These are phyloP conservation scores for Spathaspora sp. DNA, from an alignment of 1,139 yeast genomes.

Conservation along the genomic window DNA sequence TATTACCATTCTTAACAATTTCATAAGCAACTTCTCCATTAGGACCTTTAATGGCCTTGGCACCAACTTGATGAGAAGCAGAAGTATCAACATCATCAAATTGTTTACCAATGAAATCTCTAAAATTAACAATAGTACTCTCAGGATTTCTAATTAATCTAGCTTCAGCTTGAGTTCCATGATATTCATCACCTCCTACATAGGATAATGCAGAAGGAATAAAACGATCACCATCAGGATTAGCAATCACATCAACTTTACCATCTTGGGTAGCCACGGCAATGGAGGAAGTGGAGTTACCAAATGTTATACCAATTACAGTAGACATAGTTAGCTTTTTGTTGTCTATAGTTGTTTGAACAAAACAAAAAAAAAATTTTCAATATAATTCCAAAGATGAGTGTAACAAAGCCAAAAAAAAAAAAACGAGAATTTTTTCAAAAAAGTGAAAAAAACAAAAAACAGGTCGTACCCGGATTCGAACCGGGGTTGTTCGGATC, in stretches of 20 bases:
- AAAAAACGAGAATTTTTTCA: too few species aligned
- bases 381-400: neutral
- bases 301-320: conserved; percentile 93
- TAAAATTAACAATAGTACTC: conserved; percentile 86
- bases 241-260: conserved; percentile 94
- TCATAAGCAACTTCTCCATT: conserved; percentile 73
- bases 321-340: conserved; percentile 31
- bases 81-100: conserved; percentile 73
- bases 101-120: conserved; percentile 84
- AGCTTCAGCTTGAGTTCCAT: conserved; percentile 93
- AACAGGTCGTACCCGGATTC: conserved; percentile 90
- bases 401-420: neutral
- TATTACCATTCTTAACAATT: conserved; percentile 48
- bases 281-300: conserved; percentile 93
- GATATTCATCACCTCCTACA: conserved; percentile 93
- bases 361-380: conserved; percentile 2
- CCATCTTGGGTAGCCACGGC: conserved; percentile 89
- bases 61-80: conserved; percentile 52
- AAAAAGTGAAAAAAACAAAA: conserved; percentile 21
- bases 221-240: conserved; percentile 98
- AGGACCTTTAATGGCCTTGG: conserved; percentile 66
- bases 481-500: conserved; percentile 92
- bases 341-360: neutral
- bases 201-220: conserved; percentile 92
- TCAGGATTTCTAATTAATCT: conserved; percentile 89